phyloP scores from a whole-genome alignment of 192 early-diverging fungal species.

The Pilobolus umbonatus region DNA sequence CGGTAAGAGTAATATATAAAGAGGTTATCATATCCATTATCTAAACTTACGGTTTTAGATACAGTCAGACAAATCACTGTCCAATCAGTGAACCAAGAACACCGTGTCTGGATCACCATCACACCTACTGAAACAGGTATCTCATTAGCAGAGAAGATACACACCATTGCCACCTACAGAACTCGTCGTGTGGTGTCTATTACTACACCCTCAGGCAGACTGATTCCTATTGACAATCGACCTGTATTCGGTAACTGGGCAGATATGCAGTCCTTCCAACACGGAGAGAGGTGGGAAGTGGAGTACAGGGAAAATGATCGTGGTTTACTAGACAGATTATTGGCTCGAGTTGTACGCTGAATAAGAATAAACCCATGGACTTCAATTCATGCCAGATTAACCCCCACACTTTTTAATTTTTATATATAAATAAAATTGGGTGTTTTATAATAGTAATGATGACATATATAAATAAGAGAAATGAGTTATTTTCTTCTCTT shows the following conservation, averaged over 20 bases:
- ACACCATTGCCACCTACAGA: constrained; percentile 29
- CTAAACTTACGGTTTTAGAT: not conserved
- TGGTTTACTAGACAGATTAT: constrained; percentile 23
- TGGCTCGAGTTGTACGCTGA: constrained; percentile 28
- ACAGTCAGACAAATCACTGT: constrained; percentile 33
- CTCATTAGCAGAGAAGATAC: constrained; percentile 29
- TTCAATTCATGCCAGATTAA: too few species aligned
- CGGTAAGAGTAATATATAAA: constrained; percentile 1
- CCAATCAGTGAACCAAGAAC: constrained; percentile 28
- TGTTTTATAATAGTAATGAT: not conserved
- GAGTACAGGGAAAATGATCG: constrained; percentile 30
- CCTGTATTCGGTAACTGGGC: constrained; percentile 34
- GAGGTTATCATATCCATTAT: not conserved
- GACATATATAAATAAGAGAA: not conserved
- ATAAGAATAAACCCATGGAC: constrained; percentile 2
- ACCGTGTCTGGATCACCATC: constrained; percentile 31
- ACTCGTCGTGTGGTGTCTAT: constrained; percentile 29
- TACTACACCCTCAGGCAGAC: constrained; percentile 22
- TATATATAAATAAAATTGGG: not conserved
- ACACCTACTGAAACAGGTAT: constrained; percentile 29
- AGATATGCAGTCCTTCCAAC: constrained; percentile 24
- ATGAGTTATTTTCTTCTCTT: constrained; percentile 3
- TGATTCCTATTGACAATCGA: constrained; percentile 24
- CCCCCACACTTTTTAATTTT: too few species aligned
- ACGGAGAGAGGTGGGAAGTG: constrained; percentile 32